Base-by-base conservation (phyloP, 1,139 yeast species). In the Candida albicans region DNA sequence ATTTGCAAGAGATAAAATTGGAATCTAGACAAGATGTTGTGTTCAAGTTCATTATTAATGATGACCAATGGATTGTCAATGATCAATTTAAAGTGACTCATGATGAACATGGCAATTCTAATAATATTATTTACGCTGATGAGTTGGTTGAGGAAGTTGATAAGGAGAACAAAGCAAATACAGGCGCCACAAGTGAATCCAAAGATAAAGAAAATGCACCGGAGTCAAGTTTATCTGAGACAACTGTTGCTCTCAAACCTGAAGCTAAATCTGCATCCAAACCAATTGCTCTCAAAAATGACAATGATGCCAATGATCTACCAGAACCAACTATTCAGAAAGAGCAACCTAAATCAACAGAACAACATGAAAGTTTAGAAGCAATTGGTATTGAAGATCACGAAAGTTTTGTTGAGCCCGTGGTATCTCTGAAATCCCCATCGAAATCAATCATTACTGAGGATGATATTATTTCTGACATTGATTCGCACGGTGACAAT, bases 11-110 rank as follows among this genome's bases (percentile, higher is more conserved):
- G 12, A 48, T 68, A 26, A 56, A 50, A 35, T 54, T 67, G 18
- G 46, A 51, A 31, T 50, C 54, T 24, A 52, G 55, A 40, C 51
- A 62, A 34, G 60, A 64, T 40, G 47, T 72, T 29, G 54, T 57
- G 11, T 66, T 66, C 42, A 66, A 73, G 53, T 73, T 73, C 44
- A 61, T 73, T 8, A 54, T 71, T 13, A 63, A 72, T 50, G 73
- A 59, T 28, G 51, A 47, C 14, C 57, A 57, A 24, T 73, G 79
- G 79, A 45, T 49, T 12, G 54, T 65, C n/a, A 57, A 54, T 37
- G 54, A 53, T 11, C 51, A 56, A 3, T 70, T 67, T 51, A 51
- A 53, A 31, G 51, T 57, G 22, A 64, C 57, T 39, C 49, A 53
- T 34, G 75, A 72, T 46, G 69, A 61, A 37, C 56, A 57, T 39